These are phyloP conservation scores for Pneumocystis sp. DNA, from an alignment of 1,139 yeast species.

Conservation along the genomic window DNA sequence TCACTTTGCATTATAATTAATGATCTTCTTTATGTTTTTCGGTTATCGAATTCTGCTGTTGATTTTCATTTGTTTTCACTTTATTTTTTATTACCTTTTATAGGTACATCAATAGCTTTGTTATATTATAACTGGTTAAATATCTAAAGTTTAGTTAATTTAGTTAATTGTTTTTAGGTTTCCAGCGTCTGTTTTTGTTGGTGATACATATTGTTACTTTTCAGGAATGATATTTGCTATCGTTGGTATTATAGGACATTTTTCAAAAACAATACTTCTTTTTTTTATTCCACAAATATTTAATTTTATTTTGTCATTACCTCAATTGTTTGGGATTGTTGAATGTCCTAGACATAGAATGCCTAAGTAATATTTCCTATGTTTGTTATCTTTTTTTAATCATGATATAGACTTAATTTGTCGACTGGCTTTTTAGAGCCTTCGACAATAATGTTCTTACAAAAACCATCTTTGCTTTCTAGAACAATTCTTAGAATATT, in stretches of 20 bases:
- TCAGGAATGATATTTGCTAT: constrained; percentile 98
- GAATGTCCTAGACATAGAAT: constrained; percentile 94
- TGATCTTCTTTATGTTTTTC: constrained; percentile 54
- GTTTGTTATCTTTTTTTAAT: neutral
- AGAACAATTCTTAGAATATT: constrained; percentile 21
- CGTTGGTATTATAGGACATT: constrained; percentile 90
- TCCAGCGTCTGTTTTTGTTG: constrained; percentile 89
- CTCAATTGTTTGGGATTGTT: constrained; percentile 70
- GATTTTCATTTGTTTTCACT: constrained; percentile 76
- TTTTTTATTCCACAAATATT: constrained; percentile 81
- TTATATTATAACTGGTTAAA: constrained; percentile 54
- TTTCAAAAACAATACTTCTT: constrained; percentile 75
- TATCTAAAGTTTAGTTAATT: neutral
- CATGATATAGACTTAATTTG: constrained; percentile 29
- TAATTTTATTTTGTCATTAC: constrained; percentile 76
- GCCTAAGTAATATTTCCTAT: constrained; percentile 35
- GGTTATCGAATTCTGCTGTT: constrained; percentile 43
- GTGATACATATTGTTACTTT: constrained; percentile 94
- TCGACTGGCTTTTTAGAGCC: constrained; percentile 64
- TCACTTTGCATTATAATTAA: constrained; percentile 57
- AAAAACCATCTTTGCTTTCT: constrained; percentile 14
- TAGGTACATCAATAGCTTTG: constrained; percentile 70
- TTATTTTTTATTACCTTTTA: constrained; percentile 64
- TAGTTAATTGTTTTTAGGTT: constrained; percentile 21
- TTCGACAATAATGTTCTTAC: constrained; percentile 36